A percentile compares a stretch with the other conserved stretches of the same genome.
These are phyloP conservation scores for Acer campestre DNA, from an alignment of 345 rosid species.

Conservation along the genomic window DNA sequence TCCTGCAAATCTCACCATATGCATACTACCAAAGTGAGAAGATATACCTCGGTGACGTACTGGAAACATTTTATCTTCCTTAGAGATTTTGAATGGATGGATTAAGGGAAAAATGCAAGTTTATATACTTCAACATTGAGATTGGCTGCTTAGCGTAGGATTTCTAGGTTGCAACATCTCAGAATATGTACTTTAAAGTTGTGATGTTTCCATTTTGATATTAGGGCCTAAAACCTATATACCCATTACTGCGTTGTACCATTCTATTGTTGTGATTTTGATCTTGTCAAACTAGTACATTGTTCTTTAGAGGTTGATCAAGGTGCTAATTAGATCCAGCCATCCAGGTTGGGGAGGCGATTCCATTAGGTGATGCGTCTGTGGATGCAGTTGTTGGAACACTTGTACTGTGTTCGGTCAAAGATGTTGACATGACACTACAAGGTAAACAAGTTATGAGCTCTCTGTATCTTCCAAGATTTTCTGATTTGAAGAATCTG, in stretches of 20 bases:
- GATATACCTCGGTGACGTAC: background rate
- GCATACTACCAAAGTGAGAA: background rate
- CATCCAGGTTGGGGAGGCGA: constrained; percentile 73
- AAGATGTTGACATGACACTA: constrained; percentile 56
- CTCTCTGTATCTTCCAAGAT: background rate
- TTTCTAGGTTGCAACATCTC: background rate
- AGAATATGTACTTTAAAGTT: background rate
- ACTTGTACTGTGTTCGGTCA: constrained; percentile 80
- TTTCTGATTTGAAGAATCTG: background rate
- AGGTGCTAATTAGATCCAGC: constrained; percentile 36
- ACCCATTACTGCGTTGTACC: background rate
- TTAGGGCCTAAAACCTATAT: background rate
- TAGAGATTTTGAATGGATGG: background rate
- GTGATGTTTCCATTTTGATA: background rate
- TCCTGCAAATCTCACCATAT: background rate
- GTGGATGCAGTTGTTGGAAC: constrained; percentile 90
- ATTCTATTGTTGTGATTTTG: background rate
- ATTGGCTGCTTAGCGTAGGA: background rate
- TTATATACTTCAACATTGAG: background rate
- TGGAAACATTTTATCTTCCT: background rate
- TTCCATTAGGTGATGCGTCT: constrained; percentile 73
- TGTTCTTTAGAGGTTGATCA: constrained; percentile 3
- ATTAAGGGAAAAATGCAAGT: background rate
- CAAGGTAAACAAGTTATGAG: constrained; percentile 41
- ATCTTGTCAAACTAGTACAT: background rate